Percentiles rank a stretch among this genome's conserved stretches.
These are phyloP conservation scores for Silene coronaria DNA, from an alignment of 179 eudicot species.

Conservation along the genomic window DNA sequence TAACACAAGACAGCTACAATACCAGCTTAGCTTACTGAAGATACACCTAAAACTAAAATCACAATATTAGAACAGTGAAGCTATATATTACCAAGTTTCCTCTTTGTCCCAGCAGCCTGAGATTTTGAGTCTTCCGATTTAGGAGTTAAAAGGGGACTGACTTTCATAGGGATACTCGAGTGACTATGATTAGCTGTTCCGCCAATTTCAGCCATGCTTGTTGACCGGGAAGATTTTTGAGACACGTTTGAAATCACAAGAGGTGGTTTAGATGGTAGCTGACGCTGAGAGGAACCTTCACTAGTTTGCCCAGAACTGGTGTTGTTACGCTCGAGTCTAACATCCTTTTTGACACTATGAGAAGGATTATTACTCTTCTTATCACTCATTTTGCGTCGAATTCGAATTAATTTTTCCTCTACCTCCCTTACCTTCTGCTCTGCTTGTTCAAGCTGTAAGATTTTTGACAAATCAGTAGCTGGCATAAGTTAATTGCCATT, in stretches of 20 bases:
- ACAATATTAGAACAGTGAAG: conserved; percentile 10
- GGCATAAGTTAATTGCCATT: background rate
- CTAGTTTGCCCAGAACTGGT: conserved; percentile 37
- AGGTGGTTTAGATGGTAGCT: conserved; percentile 45
- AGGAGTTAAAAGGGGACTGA: conserved; percentile 31
- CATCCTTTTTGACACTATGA: conserved; percentile 29
- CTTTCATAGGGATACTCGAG: conserved; percentile 33
- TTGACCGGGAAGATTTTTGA: conserved; percentile 35
- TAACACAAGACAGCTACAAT: background rate
- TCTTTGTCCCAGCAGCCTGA: conserved; percentile 48
- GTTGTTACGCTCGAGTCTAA: conserved; percentile 39
- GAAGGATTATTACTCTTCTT: conserved; percentile 28
- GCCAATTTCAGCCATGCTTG: conserved; percentile 29
- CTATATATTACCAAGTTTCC: conserved; percentile 59
- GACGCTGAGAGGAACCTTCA: conserved; percentile 32
- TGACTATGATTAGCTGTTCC: conserved; percentile 27
- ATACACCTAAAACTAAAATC: conserved; percentile 13
- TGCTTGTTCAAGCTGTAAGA: conserved; percentile 65
- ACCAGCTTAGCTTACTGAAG: background rate
- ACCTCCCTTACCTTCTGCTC: conserved; percentile 60
- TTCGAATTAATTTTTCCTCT: conserved; percentile 54
- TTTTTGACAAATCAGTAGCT: conserved; percentile 19
- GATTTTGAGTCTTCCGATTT: conserved; percentile 34
- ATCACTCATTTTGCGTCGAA: conserved; percentile 38
- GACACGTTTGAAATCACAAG: conserved; percentile 48